Conservation (phyloP, 164 flowering plant species). For the Tetrastigma voinierianum region DNA sequence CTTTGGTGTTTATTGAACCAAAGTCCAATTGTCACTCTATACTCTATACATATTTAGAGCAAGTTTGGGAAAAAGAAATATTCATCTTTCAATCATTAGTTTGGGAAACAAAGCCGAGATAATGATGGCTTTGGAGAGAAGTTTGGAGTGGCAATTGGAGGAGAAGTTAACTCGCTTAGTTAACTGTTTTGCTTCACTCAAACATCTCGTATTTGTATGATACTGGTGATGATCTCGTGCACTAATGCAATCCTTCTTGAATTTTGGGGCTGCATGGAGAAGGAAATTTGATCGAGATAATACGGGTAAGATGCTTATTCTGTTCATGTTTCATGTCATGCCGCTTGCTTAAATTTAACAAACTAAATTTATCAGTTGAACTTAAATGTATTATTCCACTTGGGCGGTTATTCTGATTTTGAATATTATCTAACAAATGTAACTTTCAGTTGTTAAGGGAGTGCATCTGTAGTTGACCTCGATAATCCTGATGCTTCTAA, state of each 20-base stretch:
- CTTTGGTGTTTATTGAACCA: too few species aligned
- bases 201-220: constrained; percentile 57
- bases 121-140: too few species aligned
- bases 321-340: too few species aligned
- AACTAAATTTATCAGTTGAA: neutral
- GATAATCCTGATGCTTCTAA: too few species aligned
- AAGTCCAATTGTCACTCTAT: too few species aligned
- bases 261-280: constrained; percentile 91
- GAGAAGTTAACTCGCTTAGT: too few species aligned
- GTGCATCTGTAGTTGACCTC: too few species aligned
- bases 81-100: too few species aligned
- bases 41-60: too few species aligned
- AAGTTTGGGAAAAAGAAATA: too few species aligned
- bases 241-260: constrained; percentile 72
- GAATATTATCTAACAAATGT: neutral
- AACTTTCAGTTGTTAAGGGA: neutral
- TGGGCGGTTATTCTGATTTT: neutral
- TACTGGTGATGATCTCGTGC: constrained; percentile 92
- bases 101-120: too few species aligned
- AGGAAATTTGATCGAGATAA: constrained; percentile 90
- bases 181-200: constrained; percentile 2
- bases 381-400: neutral
- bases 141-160: too few species aligned
- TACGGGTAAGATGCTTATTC: constrained; percentile 61
- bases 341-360: neutral